A percentile compares a stretch with the other conserved stretches of the same genome.
phyloP scores from a whole-genome alignment of 345 rosid genomes.

The Gossypium raimondii region DNA sequence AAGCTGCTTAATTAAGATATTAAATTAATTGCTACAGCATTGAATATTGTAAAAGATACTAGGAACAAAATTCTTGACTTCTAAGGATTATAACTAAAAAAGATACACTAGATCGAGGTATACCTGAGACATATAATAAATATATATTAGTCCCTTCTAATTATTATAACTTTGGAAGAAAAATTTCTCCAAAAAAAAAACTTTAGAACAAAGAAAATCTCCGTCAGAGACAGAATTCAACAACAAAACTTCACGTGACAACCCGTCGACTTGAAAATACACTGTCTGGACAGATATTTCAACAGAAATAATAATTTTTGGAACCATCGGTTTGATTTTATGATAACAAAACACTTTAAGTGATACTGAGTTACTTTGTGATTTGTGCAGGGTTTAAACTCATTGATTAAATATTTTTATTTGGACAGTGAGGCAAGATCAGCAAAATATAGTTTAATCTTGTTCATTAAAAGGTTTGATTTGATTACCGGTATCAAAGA shows the following conservation, averaged over 20 bases:
- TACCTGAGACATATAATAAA: background rate
- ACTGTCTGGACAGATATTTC: background rate
- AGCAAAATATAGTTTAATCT: background rate
- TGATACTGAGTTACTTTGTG: background rate
- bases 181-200: background rate
- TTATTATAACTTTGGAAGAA: background rate
- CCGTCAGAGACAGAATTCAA: background rate
- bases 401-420: background rate
- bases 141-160: slow-evolving; percentile 3
- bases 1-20: background rate
- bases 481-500: background rate
- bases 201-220: background rate
- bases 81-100: background rate
- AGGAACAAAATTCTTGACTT: background rate
- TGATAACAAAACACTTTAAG: background rate
- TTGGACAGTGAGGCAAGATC: background rate
- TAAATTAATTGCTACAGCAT: background rate
- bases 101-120: background rate
- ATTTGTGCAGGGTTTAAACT: background rate
- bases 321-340: background rate
- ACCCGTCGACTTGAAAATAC: slow-evolving; percentile 7
- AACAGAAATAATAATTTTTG: background rate
- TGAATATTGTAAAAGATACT: background rate
- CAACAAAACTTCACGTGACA: background rate
- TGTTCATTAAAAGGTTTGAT: background rate